These are phyloP conservation scores for Hypericum androsaemum DNA, from an alignment of 345 rosid genomes.

Conservation along the genomic window DNA sequence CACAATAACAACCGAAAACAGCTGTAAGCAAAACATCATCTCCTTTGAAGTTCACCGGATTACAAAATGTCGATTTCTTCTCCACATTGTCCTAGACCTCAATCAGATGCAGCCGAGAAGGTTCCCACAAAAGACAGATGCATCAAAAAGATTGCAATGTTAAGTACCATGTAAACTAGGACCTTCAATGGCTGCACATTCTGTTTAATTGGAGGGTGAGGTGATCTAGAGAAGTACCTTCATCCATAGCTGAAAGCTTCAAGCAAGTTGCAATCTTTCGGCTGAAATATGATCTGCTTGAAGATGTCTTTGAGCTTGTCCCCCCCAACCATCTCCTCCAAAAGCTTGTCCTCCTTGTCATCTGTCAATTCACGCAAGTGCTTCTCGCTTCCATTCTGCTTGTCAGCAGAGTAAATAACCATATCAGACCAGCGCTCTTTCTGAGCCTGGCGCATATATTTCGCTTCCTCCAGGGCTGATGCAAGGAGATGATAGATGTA, in stretches of 20 bases:
- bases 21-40: no score
- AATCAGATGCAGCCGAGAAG: no score
- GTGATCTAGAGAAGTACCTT: no score
- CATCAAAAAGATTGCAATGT: no score
- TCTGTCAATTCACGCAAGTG: not conserved
- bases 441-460: conserved; percentile 35
- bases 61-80: no score
- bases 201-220: no score
- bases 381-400: not conserved
- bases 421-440: conserved; percentile 45
- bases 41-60: no score
- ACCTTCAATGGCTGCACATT: no score
- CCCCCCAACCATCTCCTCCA: conserved; percentile 24
- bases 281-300: conserved; percentile 21
- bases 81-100: no score
- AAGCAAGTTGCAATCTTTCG: conserved; percentile 16
- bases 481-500: conserved; percentile 54
- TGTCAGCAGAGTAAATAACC: conserved; percentile 32
- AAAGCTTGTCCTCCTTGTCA: conserved; percentile 15
- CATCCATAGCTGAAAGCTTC: conserved; percentile 18
- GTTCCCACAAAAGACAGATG: no score
- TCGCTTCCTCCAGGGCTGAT: conserved; percentile 41
- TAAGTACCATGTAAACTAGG: no score
- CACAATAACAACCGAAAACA: no score
- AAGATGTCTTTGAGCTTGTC: conserved; percentile 17